phyloP scores from a whole-genome alignment of 768 basidiomycete species.

The Tylopilus sp. region DNA sequence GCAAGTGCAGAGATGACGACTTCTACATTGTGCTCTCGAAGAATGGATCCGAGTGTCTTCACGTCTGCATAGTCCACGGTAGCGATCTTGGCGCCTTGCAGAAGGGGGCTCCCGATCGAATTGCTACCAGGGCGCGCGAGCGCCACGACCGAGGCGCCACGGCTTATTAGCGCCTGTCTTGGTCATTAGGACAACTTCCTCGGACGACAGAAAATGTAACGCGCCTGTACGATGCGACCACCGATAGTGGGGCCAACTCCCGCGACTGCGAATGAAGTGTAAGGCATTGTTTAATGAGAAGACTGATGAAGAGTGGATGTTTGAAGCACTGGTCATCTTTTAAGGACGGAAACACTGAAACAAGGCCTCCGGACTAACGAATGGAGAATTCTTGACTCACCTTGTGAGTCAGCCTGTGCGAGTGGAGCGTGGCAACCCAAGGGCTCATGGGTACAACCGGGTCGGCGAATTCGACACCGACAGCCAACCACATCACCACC shows the following conservation, averaged over 20 bases:
- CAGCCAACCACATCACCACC: too few species aligned
- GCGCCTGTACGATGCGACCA: conserved; percentile 32
- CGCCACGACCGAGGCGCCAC: conserved; percentile 24
- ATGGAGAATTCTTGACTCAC: too few species aligned
- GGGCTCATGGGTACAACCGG: too few species aligned
- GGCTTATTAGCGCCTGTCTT: conserved; percentile 20
- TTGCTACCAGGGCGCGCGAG: conserved; percentile 23
- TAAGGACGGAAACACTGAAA: too few species aligned
- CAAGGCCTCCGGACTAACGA: too few species aligned
- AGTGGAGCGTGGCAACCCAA: too few species aligned
- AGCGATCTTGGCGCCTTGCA: conserved; percentile 25
- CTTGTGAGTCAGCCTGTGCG: too few species aligned
- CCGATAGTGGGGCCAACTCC: conserved; percentile 37
- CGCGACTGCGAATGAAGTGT: conserved; percentile 35
- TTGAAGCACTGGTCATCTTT: too few species aligned
- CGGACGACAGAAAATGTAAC: too few species aligned
- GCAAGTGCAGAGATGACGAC: conserved; percentile 29
- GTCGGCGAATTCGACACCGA: too few species aligned
- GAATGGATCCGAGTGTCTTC: conserved; percentile 20
- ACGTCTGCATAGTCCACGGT: conserved; percentile 29
- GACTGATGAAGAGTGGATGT: too few species aligned
- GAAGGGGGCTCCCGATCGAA: conserved; percentile 15
- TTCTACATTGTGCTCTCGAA: conserved; percentile 32
- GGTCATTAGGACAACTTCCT: background rate
- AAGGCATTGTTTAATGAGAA: too few species aligned